A percentile compares a stretch with the other conserved stretches of the same genome.
These are phyloP conservation scores for Saccharomycopsis guyanensis DNA, from an alignment of 805 yeast species.

Conservation along the genomic window DNA sequence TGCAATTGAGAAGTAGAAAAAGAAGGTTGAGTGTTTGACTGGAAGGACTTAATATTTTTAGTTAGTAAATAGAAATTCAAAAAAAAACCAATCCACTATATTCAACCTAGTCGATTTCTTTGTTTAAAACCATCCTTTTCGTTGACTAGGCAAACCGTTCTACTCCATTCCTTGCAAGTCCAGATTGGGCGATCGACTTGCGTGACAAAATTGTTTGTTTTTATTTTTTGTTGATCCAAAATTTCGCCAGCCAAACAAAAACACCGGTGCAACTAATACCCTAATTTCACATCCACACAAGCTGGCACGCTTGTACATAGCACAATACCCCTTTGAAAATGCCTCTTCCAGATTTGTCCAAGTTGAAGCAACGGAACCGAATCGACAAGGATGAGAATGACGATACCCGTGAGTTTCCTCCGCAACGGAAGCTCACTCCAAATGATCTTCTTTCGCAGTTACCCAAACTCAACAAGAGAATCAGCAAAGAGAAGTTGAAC, in stretches of 20 bases:
- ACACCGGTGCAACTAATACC: background rate
- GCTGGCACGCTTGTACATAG: too few relatives aligned
- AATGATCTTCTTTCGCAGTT: constrained; percentile 14
- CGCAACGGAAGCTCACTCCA: constrained; percentile 10
- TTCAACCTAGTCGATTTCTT: too few relatives aligned
- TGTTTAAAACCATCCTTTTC: too few relatives aligned
- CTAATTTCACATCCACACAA: background rate
- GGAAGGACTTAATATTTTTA: too few relatives aligned
- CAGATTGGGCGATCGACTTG: too few relatives aligned
- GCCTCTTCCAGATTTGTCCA: constrained; percentile 16
- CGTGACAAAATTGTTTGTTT: background rate
- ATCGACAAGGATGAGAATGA: constrained; percentile 7
- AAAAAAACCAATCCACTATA: too few relatives aligned
- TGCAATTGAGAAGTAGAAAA: too few relatives aligned
- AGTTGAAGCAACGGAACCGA: constrained; percentile 9
- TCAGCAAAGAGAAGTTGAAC: constrained; percentile 16
- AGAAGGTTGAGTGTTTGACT: too few relatives aligned
- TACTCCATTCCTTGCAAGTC: too few relatives aligned
- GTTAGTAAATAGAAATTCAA: too few relatives aligned
- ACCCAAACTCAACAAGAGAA: constrained; percentile 15
- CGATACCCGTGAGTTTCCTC: background rate
- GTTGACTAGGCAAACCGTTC: too few relatives aligned
- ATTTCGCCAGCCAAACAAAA: background rate
- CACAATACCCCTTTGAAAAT: too few relatives aligned
- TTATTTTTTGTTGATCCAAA: constrained; percentile 1